Evolutionary conservation across 257 asterid genomes (phyloP).

Genomic region (Fraxinus quadrangulata): DNA sequence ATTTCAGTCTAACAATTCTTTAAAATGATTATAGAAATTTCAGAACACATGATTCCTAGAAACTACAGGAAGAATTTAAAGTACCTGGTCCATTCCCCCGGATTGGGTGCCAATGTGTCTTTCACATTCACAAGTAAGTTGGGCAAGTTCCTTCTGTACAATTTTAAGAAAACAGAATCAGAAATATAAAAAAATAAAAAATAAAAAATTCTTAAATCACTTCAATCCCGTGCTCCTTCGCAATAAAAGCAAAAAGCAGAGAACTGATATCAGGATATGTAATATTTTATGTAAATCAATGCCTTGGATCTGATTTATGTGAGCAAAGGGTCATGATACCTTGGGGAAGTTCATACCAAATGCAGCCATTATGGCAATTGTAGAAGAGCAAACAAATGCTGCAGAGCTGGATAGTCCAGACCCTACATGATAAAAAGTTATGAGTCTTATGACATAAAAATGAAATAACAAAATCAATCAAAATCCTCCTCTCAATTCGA

Average conservation of each 20-base stretch:
- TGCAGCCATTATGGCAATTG: constrained; percentile 90
- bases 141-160: constrained; percentile 92
- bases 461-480: not conserved
- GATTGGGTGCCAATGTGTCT: constrained; percentile 96
- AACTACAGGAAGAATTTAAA: constrained; percentile 10
- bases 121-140: constrained; percentile 93
- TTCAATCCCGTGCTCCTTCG: not conserved
- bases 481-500: not conserved
- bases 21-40: not conserved
- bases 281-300: not conserved
- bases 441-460: not conserved
- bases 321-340: constrained; percentile 36
- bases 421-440: constrained; percentile 44
- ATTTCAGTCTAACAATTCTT: not conserved
- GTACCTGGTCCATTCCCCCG: constrained; percentile 99
- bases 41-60: not conserved
- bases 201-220: not conserved
- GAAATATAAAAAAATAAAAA: not conserved
- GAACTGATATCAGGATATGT: not conserved
- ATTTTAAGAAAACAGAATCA: not conserved
- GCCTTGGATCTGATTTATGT: constrained; percentile 1
- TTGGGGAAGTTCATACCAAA: constrained; percentile 62
- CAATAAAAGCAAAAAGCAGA: not conserved
- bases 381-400: constrained; percentile 95
- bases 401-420: constrained; percentile 99